Conservation (phyloP, 345 rosid species). For the Pugionium dolabratum region DNA sequence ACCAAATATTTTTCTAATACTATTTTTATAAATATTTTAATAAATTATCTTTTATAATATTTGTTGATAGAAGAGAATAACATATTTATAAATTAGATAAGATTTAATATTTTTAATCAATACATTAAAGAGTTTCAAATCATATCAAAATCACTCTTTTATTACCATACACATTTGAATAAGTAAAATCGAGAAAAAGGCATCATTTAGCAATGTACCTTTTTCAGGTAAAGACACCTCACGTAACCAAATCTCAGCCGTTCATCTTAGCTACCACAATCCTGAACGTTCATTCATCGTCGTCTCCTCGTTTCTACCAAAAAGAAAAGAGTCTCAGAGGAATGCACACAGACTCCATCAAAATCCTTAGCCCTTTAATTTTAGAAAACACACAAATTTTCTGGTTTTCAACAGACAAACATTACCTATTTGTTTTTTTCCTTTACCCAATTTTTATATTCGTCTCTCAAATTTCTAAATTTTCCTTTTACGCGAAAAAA, state of each 20-base stretch:
- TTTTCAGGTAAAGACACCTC: constrained; percentile 11
- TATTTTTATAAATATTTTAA: too few species aligned
- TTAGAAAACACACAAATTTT: too few species aligned
- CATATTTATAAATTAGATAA: too few species aligned
- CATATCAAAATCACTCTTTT: too few species aligned
- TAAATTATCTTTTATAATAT: too few species aligned
- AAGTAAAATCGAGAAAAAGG: not conserved
- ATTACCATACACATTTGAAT: too few species aligned
- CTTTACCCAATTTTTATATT: not conserved
- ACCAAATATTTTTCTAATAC: too few species aligned
- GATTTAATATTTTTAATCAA: too few species aligned
- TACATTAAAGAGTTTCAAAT: too few species aligned
- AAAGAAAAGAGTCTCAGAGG: not conserved
- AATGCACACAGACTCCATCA: not conserved
- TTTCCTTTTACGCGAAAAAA: not conserved
- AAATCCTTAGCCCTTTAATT: not conserved
- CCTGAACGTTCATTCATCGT: constrained; percentile 27
- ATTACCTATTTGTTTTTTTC: too few species aligned
- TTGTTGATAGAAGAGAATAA: too few species aligned
- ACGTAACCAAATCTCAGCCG: constrained; percentile 6
- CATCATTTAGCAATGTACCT: constrained; percentile 26
- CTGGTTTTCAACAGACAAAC: too few species aligned
- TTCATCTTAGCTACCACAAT: not conserved
- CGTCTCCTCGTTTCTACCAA: constrained; percentile 27
- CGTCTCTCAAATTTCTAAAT: not conserved